Evolutionary conservation across 306 rosid genomes (phyloP).

Genomic region (Datisca glomerata): DNA sequence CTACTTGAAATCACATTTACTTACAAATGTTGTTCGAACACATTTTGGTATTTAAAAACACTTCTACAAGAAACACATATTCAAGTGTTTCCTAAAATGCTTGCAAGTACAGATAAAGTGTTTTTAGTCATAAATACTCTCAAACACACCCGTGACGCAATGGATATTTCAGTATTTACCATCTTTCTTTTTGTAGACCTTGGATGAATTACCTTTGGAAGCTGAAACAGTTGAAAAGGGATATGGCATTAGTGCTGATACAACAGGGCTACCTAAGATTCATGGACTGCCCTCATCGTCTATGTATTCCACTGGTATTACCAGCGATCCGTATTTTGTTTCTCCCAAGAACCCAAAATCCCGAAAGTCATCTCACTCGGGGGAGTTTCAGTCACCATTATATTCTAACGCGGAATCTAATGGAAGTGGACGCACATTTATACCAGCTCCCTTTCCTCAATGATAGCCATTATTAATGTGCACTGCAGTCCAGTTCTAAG

Average conservation of each 20-base stretch:
- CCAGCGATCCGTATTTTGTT: conserved; percentile 42
- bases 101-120: too few species aligned
- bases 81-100: too few species aligned
- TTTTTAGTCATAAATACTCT: too few species aligned
- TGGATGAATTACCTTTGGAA: conserved; percentile 90
- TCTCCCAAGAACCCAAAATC: conserved; percentile 67
- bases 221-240: conserved; percentile 92
- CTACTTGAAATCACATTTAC: too few species aligned
- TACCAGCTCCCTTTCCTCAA: conserved; percentile 65
- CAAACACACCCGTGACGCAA: too few species aligned
- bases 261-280: conserved; percentile 79
- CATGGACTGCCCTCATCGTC: conserved; percentile 70
- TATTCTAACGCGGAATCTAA: conserved; percentile 60
- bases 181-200: conserved; percentile 40
- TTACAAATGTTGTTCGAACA: conserved; percentile 4
- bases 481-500: too few species aligned
- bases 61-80: too few species aligned
- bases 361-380: conserved; percentile 81
- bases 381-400: conserved; percentile 69
- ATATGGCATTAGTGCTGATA: conserved; percentile 44
- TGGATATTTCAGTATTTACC: not conserved
- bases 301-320: conserved; percentile 50
- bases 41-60: too few species aligned
- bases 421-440: conserved; percentile 40
- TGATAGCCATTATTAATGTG: too few species aligned